Percentiles rank a stretch among this genome's conserved stretches.
Evolutionary conservation across 1,284 basidiomycete genomes (phyloP).

Genomic region (Rhodotorula sp.): DNA sequence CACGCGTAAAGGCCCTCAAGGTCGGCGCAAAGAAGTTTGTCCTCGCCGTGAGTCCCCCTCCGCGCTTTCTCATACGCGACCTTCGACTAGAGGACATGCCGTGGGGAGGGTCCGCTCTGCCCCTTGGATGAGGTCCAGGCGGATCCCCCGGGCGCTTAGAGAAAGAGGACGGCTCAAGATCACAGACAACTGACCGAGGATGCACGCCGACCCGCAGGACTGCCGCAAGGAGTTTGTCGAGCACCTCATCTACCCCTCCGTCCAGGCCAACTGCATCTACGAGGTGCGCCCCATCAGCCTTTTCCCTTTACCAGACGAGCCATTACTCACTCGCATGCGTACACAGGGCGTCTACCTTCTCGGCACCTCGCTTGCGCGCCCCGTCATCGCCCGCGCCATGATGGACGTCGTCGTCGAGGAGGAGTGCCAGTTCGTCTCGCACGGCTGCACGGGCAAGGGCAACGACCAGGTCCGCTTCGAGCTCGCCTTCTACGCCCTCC

Average conservation of each 20-base stretch:
- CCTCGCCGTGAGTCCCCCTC: slow-evolving; percentile 66
- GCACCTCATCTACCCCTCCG: slow-evolving; percentile 92
- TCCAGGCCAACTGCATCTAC: slow-evolving; percentile 99
- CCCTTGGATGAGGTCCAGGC: too few species aligned
- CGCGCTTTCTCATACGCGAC: slow-evolving; percentile 56
- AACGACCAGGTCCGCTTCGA: slow-evolving; percentile 99
- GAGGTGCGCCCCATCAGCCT: slow-evolving; percentile 60
- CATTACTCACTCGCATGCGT: not conserved
- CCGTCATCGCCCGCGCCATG: slow-evolving; percentile 99
- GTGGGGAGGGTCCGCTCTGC: too few species aligned
- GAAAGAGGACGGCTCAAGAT: too few species aligned
- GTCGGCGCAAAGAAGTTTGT: slow-evolving; percentile 96
- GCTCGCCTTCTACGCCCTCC: slow-evolving; percentile 97
- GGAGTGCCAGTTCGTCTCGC: slow-evolving; percentile 95
- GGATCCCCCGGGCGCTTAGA: too few species aligned
- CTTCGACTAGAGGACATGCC: too few species aligned
- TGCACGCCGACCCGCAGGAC: too few species aligned
- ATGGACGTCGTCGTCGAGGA: slow-evolving; percentile 88
- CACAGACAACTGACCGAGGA: too few species aligned
- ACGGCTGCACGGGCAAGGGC: slow-evolving; percentile 98
- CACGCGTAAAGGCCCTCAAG: slow-evolving; percentile 83
- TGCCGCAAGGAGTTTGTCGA: slow-evolving; percentile 93
- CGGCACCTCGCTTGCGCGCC: slow-evolving; percentile 95
- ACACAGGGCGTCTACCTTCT: slow-evolving; percentile 90
- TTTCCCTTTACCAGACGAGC: not conserved